phyloP scores from a whole-genome alignment of 768 basidiomycete genomes.

The Termitomyces sp. region DNA sequence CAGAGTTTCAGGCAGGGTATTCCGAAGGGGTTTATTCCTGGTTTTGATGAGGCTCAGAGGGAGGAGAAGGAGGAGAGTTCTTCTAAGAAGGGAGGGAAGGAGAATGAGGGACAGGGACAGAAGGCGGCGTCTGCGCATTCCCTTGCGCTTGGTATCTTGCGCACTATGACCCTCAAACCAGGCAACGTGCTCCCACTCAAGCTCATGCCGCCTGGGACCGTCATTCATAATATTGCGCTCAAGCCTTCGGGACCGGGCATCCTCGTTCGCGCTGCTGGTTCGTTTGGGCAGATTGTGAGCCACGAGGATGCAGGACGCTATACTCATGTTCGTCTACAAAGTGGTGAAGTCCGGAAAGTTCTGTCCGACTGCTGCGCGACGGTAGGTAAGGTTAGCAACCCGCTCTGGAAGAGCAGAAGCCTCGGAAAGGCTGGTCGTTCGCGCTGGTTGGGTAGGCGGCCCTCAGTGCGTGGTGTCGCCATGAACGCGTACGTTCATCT shows the following conservation, averaged over 20 bases:
- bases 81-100: slow-evolving; percentile 14
- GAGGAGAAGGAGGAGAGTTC: slow-evolving; percentile 10
- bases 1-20: slow-evolving; percentile 85
- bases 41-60: slow-evolving; percentile 28
- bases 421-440: slow-evolving; percentile 91
- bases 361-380: slow-evolving; percentile 81
- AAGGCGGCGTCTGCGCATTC: slow-evolving; percentile 43
- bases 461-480: slow-evolving; percentile 89
- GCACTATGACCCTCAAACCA: slow-evolving; percentile 77
- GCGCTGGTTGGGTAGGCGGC: slow-evolving; percentile 83
- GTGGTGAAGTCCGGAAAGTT: slow-evolving; percentile 89
- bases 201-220: slow-evolving; percentile 88
- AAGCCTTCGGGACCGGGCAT: slow-evolving; percentile 71
- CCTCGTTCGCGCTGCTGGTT: slow-evolving; percentile 88
- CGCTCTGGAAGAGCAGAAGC: slow-evolving; percentile 77
- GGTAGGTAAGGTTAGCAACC: slow-evolving; percentile 89
- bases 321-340: slow-evolving; percentile 81
- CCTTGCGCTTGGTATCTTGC: slow-evolving; percentile 81
- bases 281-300: slow-evolving; percentile 76
- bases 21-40: slow-evolving; percentile 69
- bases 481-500: slow-evolving; percentile 81
- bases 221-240: slow-evolving; percentile 84
- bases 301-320: slow-evolving; percentile 73
- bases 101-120: background rate
- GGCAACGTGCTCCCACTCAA: slow-evolving; percentile 93